These are phyloP conservation scores for Cydonia oblonga DNA, from an alignment of 331 rosid genomes.

Conservation along the genomic window DNA sequence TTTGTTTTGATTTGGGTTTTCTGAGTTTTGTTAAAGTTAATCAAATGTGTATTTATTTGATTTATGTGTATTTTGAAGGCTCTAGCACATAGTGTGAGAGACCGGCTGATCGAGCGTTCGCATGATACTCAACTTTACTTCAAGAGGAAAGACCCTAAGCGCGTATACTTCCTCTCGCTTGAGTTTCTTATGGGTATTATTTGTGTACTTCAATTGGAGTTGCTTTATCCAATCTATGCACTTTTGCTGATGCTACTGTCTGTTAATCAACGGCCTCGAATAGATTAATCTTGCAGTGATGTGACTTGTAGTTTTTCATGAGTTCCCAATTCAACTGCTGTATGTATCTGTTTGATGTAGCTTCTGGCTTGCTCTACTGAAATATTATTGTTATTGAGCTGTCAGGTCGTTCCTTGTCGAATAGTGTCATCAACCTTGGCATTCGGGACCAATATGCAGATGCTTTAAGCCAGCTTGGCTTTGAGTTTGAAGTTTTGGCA, in stretches of 20 bases:
- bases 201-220: constrained; percentile 3
- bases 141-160: constrained; percentile 62
- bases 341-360: neutral
- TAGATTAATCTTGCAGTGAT: neutral
- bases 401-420: constrained; percentile 66
- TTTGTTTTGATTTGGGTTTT: neutral
- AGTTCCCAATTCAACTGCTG: neutral
- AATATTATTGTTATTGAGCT: constrained; percentile 8
- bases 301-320: neutral
- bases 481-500: constrained; percentile 69
- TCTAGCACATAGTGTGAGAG: constrained; percentile 55
- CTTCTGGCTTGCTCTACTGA: neutral
- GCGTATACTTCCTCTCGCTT: constrained; percentile 70
- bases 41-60: constrained; percentile 7
- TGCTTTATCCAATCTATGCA: neutral
- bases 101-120: constrained; percentile 63
- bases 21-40: constrained; percentile 3
- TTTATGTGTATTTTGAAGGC: constrained; percentile 31
- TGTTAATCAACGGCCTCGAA: neutral
- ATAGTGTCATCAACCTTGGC: constrained; percentile 69
- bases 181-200: constrained; percentile 80
- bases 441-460: constrained; percentile 62
- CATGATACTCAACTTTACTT: constrained; percentile 52
- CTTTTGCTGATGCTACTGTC: neutral
- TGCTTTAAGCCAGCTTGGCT: constrained; percentile 69